These are phyloP conservation scores for Fraxinus paxiana DNA, from an alignment of 305 asterid species.

Conservation along the genomic window DNA sequence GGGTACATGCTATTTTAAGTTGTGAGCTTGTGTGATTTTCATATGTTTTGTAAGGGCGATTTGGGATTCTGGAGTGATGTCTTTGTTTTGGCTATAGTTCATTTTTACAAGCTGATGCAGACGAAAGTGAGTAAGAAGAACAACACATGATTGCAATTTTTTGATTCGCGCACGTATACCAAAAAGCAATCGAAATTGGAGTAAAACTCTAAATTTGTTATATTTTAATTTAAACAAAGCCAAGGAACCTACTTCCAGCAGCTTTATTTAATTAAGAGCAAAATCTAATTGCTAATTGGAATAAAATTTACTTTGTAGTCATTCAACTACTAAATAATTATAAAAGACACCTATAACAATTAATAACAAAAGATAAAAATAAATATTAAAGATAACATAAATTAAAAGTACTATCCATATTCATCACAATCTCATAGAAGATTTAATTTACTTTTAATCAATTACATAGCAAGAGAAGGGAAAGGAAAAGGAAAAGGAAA, in stretches of 20 bases:
- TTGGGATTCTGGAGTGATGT: slow-evolving; percentile 1
- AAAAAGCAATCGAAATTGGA: not conserved
- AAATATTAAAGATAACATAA: not conserved
- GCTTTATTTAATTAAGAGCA: not conserved
- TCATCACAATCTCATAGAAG: not conserved
- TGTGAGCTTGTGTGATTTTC: slow-evolving; percentile 15
- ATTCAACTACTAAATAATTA: not conserved
- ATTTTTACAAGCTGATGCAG: not conserved
- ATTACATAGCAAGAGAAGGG: not conserved
- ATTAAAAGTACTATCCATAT: not conserved
- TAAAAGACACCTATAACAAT: not conserved
- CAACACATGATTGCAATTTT: not conserved
- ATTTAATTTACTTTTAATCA: not conserved
- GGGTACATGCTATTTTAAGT: slow-evolving; percentile 23
- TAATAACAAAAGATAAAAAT: not conserved
- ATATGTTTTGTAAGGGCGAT: slow-evolving; percentile 8
- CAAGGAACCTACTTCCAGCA: not conserved
- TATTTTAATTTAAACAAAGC: not conserved
- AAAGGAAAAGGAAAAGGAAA: not conserved
- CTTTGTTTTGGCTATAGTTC: not conserved
- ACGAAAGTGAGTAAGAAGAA: not conserved
- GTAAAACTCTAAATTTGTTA: not conserved
- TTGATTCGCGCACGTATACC: not conserved
- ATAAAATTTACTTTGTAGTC: not conserved
- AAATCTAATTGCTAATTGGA: not conserved